phyloP scores from a whole-genome alignment of 768 basidiomycete genomes.

The Leccinum olivaceopallidum region DNA sequence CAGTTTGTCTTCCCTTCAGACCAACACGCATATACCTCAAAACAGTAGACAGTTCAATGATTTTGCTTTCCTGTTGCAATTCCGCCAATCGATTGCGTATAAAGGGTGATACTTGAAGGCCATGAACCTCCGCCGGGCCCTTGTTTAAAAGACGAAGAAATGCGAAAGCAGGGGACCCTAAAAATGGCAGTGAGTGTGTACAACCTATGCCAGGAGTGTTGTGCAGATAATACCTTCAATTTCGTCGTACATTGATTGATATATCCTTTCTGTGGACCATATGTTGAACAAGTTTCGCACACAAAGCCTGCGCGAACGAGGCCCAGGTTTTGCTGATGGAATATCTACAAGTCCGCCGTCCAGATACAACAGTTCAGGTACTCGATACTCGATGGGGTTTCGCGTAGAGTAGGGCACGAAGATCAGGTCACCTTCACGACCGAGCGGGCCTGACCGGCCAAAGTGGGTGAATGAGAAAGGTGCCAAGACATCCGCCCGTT shows the following conservation, averaged over 20 bases:
- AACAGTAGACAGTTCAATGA: constrained; percentile 43
- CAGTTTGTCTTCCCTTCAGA: constrained; percentile 1
- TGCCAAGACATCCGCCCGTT: constrained; percentile 92
- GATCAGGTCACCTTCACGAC: constrained; percentile 85
- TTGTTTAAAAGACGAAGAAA: constrained; percentile 73
- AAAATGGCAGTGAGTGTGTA: constrained; percentile 20
- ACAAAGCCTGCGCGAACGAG: constrained; percentile 52
- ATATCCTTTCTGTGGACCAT: constrained; percentile 85
- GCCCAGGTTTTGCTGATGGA: constrained; percentile 53
- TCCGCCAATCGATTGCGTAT: constrained; percentile 56
- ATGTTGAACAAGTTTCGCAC: constrained; percentile 79
- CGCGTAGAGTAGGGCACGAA: constrained; percentile 82
- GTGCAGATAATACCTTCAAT: constrained; percentile 45
- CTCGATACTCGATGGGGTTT: constrained; percentile 77
- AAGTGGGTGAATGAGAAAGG: constrained; percentile 89
- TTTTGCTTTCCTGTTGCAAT: constrained; percentile 43
- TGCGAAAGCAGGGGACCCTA: constrained; percentile 61
- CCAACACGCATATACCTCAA: constrained; percentile 44
- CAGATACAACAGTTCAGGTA: constrained; percentile 77
- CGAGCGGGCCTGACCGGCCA: constrained; percentile 77
- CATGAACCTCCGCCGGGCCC: constrained; percentile 64
- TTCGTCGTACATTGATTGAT: constrained; percentile 61
- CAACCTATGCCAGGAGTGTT: not conserved
- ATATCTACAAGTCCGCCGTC: constrained; percentile 74
- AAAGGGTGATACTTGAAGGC: constrained; percentile 58